Base-by-base conservation (phyloP, 2,329 filamentous ascomycete species). In the Colletotrichum melonis region DNA sequence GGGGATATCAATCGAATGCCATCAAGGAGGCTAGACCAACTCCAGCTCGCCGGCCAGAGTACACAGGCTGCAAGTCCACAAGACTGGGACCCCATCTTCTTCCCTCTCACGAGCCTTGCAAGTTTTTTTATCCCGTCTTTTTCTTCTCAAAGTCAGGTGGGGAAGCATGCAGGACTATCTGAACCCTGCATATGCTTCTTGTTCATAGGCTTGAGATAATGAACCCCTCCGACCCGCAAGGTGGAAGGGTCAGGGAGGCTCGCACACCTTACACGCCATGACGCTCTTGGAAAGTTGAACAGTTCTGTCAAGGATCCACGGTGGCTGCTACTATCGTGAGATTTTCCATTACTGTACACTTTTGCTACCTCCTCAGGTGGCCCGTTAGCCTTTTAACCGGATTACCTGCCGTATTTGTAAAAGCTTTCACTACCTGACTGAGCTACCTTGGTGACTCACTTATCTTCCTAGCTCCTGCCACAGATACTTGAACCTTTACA, bases 291-390 rank as follows among this genome's bases (percentile, higher is more conserved):
- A 57, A 9, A 28, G 56, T 26, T n/a, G 42, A 35, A 32, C 46
- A 30, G n/a, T 67, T n/a, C 5, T 7, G 38, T 60, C 55, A 26
- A 38, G 46, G 68, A 67, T 67, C 55, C 38, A 35, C 69, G 63
- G 63, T 24, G 26, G 57, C 57, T 59, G 56, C 69, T 16, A 49
- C 26, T 58, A 57, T 57, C 69, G 56, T 68, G 69, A 49, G 55
- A 42, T 63, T 49, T 56, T 30, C 30, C 24, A 35, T 42, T 57
- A 57, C 56, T 52, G 22, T 26, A 52, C n/a, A 42, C 12, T 35
- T 68, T 32, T 16, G 3, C 30, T 12, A 16, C 42, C 46, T 30
- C 46, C 60, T 19, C 28, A 19, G 59, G n/a, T 22, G 8, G 60
- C 4, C 46, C 22, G 8, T 54, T 54, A n/a, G 49, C 22, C 56